phyloP scores from a whole-genome alignment of 2,329 filamentous ascomycete species.

The Chaetomium olivaceum region DNA sequence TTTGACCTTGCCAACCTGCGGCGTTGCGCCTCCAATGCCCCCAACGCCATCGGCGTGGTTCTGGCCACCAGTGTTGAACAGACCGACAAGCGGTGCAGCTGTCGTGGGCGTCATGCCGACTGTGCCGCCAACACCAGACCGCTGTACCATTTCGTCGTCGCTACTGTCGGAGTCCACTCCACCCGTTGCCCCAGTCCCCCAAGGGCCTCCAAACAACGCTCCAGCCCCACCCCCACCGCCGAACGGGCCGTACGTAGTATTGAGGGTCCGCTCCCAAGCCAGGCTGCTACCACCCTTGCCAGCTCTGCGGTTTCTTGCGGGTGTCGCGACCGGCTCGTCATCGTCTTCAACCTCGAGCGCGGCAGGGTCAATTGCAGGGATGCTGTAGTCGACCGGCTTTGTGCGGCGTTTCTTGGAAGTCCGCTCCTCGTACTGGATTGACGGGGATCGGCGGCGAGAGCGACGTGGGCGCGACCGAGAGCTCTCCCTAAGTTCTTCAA shows the following conservation, averaged over 20 bases:
- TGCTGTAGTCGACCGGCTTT: conserved; percentile 80
- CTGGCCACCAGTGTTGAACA: conserved; percentile 39
- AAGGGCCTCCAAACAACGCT: conserved; percentile 72
- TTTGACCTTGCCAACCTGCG: conserved; percentile 90
- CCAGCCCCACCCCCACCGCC: conserved; percentile 76
- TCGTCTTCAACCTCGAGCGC: conserved; percentile 64
- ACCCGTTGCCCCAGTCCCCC: conserved; percentile 71
- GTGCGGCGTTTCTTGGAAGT: conserved; percentile 53
- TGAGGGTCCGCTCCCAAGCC: conserved; percentile 76
- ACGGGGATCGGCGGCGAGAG: conserved; percentile 53
- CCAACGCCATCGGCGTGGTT: conserved; percentile 28
- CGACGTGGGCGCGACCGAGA: conserved; percentile 53
- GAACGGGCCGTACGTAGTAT: conserved; percentile 90
- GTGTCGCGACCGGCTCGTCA: conserved; percentile 67
- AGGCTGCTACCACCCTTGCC: conserved; percentile 56
- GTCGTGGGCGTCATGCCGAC: conserved; percentile 62
- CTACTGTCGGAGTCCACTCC: conserved; percentile 94
- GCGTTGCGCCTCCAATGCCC: conserved; percentile 51
- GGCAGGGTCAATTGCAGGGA: conserved; percentile 71
- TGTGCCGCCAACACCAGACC: conserved; percentile 59
- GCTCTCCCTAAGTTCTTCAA: conserved; percentile 60
- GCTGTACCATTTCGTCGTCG: conserved; percentile 80
- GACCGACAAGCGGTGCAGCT: conserved; percentile 47
- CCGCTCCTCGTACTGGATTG: conserved; percentile 61
- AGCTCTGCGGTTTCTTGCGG: conserved; percentile 66